These are phyloP conservation scores for Camelina laxa DNA, from an alignment of 345 rosid species.

Conservation along the genomic window DNA sequence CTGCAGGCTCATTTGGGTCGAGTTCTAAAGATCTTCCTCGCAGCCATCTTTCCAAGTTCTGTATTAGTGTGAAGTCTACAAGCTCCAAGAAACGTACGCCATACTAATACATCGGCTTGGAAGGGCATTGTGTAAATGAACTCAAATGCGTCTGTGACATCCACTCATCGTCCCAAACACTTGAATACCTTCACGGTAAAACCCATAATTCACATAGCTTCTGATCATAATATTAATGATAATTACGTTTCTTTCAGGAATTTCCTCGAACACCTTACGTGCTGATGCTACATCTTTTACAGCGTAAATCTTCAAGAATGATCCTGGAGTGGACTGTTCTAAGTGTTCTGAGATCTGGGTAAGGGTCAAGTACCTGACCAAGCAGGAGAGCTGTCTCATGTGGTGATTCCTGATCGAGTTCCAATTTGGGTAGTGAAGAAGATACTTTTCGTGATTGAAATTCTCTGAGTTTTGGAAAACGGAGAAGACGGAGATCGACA, in stretches of 20 bases:
- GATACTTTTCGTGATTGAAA: constrained; percentile 22
- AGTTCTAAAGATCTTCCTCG: constrained; percentile 66
- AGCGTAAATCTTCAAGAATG: too few relatives aligned
- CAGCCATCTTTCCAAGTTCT: constrained; percentile 63
- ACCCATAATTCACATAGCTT: too few relatives aligned
- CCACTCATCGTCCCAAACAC: too few relatives aligned
- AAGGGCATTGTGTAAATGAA: constrained; percentile 66
- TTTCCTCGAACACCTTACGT: too few relatives aligned
- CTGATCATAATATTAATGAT: too few relatives aligned
- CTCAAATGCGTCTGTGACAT: constrained; percentile 59
- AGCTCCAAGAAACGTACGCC: constrained; percentile 79
- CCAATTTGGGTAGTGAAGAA: constrained; percentile 27
- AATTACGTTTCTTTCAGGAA: too few relatives aligned
- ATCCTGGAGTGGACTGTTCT: constrained; percentile 53
- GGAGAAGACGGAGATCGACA: constrained; percentile 43
- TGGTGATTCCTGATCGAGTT: constrained; percentile 24
- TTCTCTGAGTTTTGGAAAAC: constrained; percentile 33
- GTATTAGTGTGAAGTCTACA: constrained; percentile 62
- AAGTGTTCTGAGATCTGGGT: constrained; percentile 58
- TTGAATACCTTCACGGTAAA: too few relatives aligned
- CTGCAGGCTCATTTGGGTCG: constrained; percentile 68
- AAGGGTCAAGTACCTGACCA: constrained; percentile 52
- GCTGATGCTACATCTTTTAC: too few relatives aligned
- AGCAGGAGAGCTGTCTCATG: constrained; percentile 34
- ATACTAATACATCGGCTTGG: constrained; percentile 56